phyloP scores from a whole-genome alignment of 805 yeast genomes.

The Cyberlindnera americana region DNA sequence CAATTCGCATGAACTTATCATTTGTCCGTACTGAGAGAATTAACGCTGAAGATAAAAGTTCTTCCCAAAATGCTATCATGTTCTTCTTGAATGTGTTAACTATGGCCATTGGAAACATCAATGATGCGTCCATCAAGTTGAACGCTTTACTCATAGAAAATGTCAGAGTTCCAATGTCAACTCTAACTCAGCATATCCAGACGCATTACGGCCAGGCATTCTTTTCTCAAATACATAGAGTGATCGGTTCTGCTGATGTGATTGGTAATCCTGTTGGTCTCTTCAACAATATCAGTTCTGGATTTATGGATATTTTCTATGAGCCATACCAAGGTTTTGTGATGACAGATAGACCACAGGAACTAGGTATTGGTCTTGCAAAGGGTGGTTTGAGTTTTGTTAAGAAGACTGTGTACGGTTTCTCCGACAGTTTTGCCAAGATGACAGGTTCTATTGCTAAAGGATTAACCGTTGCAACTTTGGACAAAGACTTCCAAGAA shows the following conservation, averaged over 20 bases:
- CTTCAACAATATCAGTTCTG: slow-evolving; percentile 89
- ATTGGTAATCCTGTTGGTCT: slow-evolving; percentile 97
- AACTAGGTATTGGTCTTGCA: slow-evolving; percentile 90
- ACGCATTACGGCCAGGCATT: slow-evolving; percentile 92
- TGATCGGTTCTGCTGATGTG: slow-evolving; percentile 94
- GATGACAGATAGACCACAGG: slow-evolving; percentile 93
- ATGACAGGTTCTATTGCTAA: slow-evolving; percentile 93
- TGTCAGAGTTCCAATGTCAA: slow-evolving; percentile 78
- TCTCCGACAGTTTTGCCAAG: slow-evolving; percentile 89
- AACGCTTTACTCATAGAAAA: slow-evolving; percentile 87
- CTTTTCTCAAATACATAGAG: slow-evolving; percentile 85
- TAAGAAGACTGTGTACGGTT: slow-evolving; percentile 91
- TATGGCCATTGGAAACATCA: slow-evolving; percentile 95
- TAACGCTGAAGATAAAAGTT: slow-evolving; percentile 58
- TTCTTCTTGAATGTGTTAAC: slow-evolving; percentile 82
- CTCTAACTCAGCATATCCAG: slow-evolving; percentile 62
- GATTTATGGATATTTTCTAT: slow-evolving; percentile 93
- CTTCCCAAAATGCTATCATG: slow-evolving; percentile 63
- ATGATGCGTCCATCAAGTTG: slow-evolving; percentile 91
- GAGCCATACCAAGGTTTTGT: slow-evolving; percentile 97
- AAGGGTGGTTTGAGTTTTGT: slow-evolving; percentile 94
- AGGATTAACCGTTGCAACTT: slow-evolving; percentile 85
- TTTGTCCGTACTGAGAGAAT: slow-evolving; percentile 85
- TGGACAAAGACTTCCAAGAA: slow-evolving; percentile 83
- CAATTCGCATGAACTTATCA: slow-evolving; percentile 81